phyloP scores from a whole-genome alignment of 345 rosid genomes.

The Noccaea bulbosa region DNA sequence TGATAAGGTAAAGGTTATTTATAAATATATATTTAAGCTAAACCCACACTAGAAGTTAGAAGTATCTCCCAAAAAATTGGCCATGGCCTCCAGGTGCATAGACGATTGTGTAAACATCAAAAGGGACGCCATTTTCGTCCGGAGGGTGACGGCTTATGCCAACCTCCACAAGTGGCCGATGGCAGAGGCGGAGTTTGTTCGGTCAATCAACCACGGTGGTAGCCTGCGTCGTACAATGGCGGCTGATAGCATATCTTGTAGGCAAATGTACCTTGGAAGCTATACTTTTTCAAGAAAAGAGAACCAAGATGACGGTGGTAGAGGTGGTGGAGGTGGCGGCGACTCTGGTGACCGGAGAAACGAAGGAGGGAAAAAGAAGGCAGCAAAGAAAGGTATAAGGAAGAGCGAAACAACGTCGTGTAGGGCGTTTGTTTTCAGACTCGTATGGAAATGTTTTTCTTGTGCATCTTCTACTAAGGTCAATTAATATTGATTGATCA shows the following conservation, averaged over 20 bases:
- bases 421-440: conserved; percentile 20
- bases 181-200: conserved; percentile 58
- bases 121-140: conserved; percentile 49
- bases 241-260: conserved; percentile 67
- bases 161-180: conserved; percentile 74
- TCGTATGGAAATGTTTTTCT: conserved; percentile 21
- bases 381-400: not conserved
- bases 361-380: not conserved
- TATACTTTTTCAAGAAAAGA: conserved; percentile 66
- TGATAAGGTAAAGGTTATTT: not conserved
- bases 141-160: conserved; percentile 52
- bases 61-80: conserved; percentile 7
- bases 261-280: conserved; percentile 83
- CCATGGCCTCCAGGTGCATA: conserved; percentile 66
- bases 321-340: not conserved
- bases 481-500: conserved; percentile 1
- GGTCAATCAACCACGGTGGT: conserved; percentile 43
- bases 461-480: conserved; percentile 28
- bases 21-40: not conserved
- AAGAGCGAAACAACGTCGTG: conserved; percentile 18
- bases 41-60: conserved; percentile 1
- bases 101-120: conserved; percentile 61
- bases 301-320: not conserved
- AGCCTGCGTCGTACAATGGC: conserved; percentile 36
- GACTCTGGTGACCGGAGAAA: not conserved